Conservation (phyloP, 768 basidiomycete species). For the Pholiota microspora region DNA sequence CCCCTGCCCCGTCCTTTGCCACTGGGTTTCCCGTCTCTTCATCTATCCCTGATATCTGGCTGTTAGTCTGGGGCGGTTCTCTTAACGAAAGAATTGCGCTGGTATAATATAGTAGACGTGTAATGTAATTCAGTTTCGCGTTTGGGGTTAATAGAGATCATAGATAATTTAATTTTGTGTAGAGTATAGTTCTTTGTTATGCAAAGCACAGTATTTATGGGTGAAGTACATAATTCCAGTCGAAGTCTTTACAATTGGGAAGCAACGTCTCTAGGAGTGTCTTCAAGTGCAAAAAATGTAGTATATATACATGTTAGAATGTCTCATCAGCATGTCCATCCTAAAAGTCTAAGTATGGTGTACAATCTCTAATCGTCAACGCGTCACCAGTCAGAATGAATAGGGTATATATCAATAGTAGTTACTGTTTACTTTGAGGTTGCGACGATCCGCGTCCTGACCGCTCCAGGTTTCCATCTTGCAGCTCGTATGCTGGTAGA, state of each 20-base stretch:
- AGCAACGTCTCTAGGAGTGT: too few relatives aligned
- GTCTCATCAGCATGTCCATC: not conserved
- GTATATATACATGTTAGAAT: not conserved
- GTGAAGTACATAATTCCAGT: not conserved
- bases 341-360: not conserved
- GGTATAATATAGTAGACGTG: not conserved
- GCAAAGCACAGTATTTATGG: not conserved
- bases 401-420: not conserved
- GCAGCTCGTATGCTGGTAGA: constrained; percentile 78
- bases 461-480: constrained; percentile 72
- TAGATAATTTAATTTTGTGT: not conserved
- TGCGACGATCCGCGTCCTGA: constrained; percentile 49
- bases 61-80: not conserved
- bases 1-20: not conserved
- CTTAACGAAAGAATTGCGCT: not conserved
- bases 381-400: not conserved
- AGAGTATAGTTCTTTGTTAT: not conserved
- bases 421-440: constrained; percentile 11
- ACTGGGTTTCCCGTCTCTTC: not conserved
- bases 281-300: not conserved
- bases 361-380: not conserved
- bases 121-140: not conserved
- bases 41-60: not conserved
- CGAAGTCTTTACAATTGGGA: too few relatives aligned
- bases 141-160: not conserved